Base-by-base conservation (phyloP, 345 rosid genomes). In the Eutrema yunnanense region DNA sequence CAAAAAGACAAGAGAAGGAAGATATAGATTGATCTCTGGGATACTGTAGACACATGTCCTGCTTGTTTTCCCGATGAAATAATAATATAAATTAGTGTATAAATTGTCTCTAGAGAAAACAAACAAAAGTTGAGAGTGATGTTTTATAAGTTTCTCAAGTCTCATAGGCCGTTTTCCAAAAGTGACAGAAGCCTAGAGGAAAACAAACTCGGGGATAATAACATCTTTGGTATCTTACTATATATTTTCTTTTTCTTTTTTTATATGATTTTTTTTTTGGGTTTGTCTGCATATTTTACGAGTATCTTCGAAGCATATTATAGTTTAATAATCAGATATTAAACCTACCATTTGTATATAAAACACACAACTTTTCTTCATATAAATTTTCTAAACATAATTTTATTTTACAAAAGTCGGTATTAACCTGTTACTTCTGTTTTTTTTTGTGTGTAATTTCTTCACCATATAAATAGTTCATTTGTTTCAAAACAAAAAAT, bases 1-100 rank as follows among this genome's bases (percentile, higher is more conserved):
- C 46, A 72, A 51, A 32, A 44, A 51, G 65, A 78, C 69, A 66
- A 65, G 51, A 29, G 9, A 30, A 42, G 37, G 32, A 9, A 13
- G 13, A 12, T 22, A 48, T 4, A 37, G 61, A 7, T 53, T 11
- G 69, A 53, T 69, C 58, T 75, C 44, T 68, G 10, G 30, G 58
- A 53, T 44, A 12, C 38, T 62, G 71, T 69, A 37, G 2, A 13
- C 41, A 12, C 50, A 12, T 75, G 69, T 62, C 47, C 40, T 69
- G 61, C 33, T 76, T 76, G 1, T 55, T 62, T 69, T 47, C 70
- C 75, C 79, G 11, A 69, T 7, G 27, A 62, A 33, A 16, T 54
- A 52, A 7, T 44, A 48, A 14, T 14, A 32, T 30, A 30, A 30
- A 30, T 4, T 32, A 55, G 6, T 43, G 46, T 50, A 49, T 22